These are phyloP conservation scores for Colletotrichum sublineola DNA, from an alignment of 2,329 filamentous ascomycete genomes.

Conservation along the genomic window DNA sequence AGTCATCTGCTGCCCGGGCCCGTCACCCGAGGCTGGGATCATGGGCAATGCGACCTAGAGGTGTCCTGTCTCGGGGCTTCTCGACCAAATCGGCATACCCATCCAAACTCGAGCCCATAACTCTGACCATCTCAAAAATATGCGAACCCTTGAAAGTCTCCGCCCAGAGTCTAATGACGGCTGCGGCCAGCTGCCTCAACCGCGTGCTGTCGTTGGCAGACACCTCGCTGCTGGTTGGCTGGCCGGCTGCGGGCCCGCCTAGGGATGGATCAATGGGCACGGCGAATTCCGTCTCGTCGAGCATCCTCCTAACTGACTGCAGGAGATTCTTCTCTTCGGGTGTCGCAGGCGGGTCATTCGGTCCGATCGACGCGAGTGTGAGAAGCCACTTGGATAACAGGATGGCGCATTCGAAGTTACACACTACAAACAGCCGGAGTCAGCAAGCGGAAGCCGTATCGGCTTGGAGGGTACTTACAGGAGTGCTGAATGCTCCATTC, in stretches of 20 bases:
- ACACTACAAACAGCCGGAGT: constrained; percentile 56
- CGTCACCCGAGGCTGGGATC: constrained; percentile 38
- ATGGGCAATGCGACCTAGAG: constrained; percentile 53
- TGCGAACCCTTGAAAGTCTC: constrained; percentile 73
- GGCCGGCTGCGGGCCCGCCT: constrained; percentile 54
- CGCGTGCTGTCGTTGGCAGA: constrained; percentile 63
- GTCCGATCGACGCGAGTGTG: constrained; percentile 65
- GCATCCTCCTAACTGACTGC: constrained; percentile 68
- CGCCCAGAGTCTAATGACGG: constrained; percentile 71
- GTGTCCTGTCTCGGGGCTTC: constrained; percentile 64
- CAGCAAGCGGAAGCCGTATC: constrained; percentile 35
- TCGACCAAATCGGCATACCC: constrained; percentile 69
- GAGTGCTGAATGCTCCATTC: constrained; percentile 76
- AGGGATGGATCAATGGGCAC: constrained; percentile 71
- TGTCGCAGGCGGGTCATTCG: constrained; percentile 63
- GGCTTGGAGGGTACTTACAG: constrained; percentile 55
- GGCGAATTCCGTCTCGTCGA: constrained; percentile 74
- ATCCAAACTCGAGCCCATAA: constrained; percentile 69
- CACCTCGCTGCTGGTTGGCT: constrained; percentile 57
- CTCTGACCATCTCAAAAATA: constrained; percentile 71
- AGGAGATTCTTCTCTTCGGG: constrained; percentile 68
- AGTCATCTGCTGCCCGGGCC: neutral
- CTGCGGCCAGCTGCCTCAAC: constrained; percentile 68
- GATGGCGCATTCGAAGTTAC: constrained; percentile 73
- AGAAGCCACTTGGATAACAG: constrained; percentile 72